phyloP scores from a whole-genome alignment of 2,329 filamentous ascomycete genomes.

The Nemania sp. region DNA sequence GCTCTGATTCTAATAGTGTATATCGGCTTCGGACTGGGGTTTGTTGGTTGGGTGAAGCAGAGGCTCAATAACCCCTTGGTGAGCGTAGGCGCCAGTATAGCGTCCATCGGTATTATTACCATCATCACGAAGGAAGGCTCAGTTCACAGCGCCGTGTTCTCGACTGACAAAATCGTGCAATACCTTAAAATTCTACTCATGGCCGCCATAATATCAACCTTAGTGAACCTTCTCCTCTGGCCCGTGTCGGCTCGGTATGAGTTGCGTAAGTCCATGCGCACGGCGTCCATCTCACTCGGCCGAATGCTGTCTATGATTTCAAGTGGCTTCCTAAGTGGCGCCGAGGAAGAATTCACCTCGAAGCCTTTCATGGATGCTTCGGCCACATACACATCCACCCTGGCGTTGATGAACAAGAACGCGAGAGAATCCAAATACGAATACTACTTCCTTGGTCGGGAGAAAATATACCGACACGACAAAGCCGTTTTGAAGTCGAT shows the following conservation, averaged over 20 bases:
- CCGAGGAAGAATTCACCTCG: constrained; percentile 75
- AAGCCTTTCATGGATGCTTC: constrained; percentile 66
- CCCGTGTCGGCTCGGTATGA: constrained; percentile 76
- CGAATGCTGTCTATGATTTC: constrained; percentile 84
- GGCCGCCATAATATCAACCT: constrained; percentile 72
- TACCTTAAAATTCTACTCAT: constrained; percentile 83
- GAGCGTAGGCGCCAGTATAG: constrained; percentile 82
- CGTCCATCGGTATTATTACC: constrained; percentile 86
- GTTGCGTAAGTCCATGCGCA: constrained; percentile 74
- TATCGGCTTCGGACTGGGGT: constrained; percentile 82
- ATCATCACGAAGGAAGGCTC: constrained; percentile 90
- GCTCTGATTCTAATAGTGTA: constrained; percentile 80
- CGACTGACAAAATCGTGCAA: constrained; percentile 78
- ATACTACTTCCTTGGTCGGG: constrained; percentile 80
- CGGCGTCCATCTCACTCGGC: constrained; percentile 74
- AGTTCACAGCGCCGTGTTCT: constrained; percentile 81
- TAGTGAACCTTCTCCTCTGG: constrained; percentile 77
- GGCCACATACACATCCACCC: constrained; percentile 67
- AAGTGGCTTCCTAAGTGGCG: constrained; percentile 79
- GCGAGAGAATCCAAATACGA: constrained; percentile 87
- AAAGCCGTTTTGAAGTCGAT: constrained; percentile 81
- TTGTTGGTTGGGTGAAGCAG: constrained; percentile 88
- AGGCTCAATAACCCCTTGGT: constrained; percentile 77
- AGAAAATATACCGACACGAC: constrained; percentile 78
- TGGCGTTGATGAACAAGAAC: constrained; percentile 73